Conservation (phyloP, 208 protist genomes). For the Borovskyia barvae region DNA sequence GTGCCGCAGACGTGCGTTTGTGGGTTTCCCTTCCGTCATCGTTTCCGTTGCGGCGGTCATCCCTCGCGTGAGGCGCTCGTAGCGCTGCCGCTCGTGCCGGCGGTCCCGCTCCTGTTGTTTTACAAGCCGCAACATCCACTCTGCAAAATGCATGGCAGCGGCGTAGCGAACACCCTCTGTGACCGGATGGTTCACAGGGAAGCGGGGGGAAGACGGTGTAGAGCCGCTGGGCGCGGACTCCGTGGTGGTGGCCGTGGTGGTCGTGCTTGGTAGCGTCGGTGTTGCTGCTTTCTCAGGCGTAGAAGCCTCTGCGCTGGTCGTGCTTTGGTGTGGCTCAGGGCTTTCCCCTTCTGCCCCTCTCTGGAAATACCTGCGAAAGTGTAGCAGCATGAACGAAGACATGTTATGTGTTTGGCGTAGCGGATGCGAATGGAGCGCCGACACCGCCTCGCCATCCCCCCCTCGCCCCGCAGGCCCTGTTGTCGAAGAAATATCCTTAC, state of each 20-base stretch:
- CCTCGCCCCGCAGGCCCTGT: not conserved
- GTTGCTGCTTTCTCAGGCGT: too few relatives aligned
- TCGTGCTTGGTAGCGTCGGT: not conserved
- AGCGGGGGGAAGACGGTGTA: constrained; percentile 1
- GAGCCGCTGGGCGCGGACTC: not conserved
- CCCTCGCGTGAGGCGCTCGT: constrained; percentile 6
- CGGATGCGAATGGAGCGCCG: not conserved
- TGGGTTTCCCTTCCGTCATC: constrained; percentile 2
- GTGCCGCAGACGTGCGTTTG: constrained; percentile 7
- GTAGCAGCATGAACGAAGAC: constrained; percentile 21
- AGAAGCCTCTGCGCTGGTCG: too few relatives aligned
- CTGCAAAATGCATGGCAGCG: constrained; percentile 46
- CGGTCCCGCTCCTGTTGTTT: constrained; percentile 31
- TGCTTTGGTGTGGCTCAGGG: too few relatives aligned
- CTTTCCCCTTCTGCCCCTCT: too few relatives aligned
- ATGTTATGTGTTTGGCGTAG: not conserved
- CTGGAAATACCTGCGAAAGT: constrained; percentile 18
- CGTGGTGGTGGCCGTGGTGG: not conserved
- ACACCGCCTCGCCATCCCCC: not conserved
- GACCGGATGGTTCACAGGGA: constrained; percentile 2
- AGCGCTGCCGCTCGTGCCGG: constrained; percentile 22
- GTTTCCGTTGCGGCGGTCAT: constrained; percentile 5
- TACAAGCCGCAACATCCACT: constrained; percentile 52
- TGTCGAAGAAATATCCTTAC: too few relatives aligned
- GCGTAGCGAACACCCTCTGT: constrained; percentile 19